Evolutionary conservation across 2,329 filamentous ascomycete genomes (phyloP).

Genomic region (Paramyrothecium sp.): DNA sequence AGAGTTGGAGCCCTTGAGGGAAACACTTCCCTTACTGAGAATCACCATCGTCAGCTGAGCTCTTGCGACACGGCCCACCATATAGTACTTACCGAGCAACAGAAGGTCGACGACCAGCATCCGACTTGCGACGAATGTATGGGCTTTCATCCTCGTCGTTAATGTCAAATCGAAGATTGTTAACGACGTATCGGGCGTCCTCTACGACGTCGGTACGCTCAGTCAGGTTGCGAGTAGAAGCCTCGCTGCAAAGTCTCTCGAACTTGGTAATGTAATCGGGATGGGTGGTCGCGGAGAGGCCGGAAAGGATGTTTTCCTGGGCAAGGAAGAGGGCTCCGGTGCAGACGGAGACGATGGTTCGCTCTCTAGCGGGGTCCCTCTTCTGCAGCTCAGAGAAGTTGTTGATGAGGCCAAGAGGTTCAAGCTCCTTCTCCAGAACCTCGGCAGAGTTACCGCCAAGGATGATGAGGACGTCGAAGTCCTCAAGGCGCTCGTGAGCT

Average conservation of each 20-base stretch:
- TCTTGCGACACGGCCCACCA: neutral
- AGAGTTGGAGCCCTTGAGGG: conserved; percentile 70
- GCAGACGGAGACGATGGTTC: conserved; percentile 77
- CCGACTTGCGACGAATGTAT: conserved; percentile 75
- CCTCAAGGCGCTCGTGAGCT: conserved; percentile 68
- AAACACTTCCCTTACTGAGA: conserved; percentile 76
- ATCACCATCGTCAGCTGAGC: conserved; percentile 16
- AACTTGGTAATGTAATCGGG: conserved; percentile 77
- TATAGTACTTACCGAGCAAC: conserved; percentile 54
- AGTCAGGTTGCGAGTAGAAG: conserved; percentile 65
- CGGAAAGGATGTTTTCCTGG: conserved; percentile 72
- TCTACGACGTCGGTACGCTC: conserved; percentile 83
- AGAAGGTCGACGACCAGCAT: conserved; percentile 59
- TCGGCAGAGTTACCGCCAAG: conserved; percentile 67
- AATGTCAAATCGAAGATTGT: conserved; percentile 85
- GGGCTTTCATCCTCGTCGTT: conserved; percentile 80
- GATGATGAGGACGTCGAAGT: conserved; percentile 78
- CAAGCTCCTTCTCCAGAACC: conserved; percentile 64
- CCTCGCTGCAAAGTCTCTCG: conserved; percentile 77
- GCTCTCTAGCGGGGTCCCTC: conserved; percentile 75
- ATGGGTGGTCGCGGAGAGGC: conserved; percentile 79
- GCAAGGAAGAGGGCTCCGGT: conserved; percentile 78
- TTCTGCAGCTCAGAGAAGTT: conserved; percentile 79
- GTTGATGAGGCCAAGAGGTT: conserved; percentile 71
- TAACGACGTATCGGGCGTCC: conserved; percentile 80